A percentile compares a stretch with the other conserved stretches of the same genome.
phyloP scores from a whole-genome alignment of 108 stramenopile species.

The Cyclotella atomus region DNA sequence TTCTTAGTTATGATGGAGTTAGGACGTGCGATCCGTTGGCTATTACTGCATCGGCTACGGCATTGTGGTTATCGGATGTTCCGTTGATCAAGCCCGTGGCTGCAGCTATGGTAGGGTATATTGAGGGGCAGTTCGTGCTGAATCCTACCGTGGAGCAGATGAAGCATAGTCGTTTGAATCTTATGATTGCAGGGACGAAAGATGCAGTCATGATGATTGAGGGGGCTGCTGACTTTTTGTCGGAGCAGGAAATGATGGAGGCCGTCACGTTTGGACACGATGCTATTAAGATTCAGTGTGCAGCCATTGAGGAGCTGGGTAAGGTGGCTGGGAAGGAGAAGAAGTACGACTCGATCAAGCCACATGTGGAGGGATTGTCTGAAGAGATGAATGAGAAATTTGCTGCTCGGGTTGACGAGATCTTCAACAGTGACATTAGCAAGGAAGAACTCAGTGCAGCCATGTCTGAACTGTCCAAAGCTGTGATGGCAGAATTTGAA shows the following conservation, averaged over 20 bases:
- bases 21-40: constrained; percentile 77
- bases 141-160: constrained; percentile 81
- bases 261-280: constrained; percentile 86
- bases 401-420: constrained; percentile 29
- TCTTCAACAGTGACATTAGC: constrained; percentile 48
- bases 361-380: constrained; percentile 57
- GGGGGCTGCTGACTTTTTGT: constrained; percentile 90
- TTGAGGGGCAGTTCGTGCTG: constrained; percentile 61
- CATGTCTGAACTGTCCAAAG: constrained; percentile 47
- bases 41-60: constrained; percentile 72
- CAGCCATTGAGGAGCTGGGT: constrained; percentile 72
- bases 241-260: constrained; percentile 84
- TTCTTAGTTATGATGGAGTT: constrained; percentile 85
- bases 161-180: constrained; percentile 63
- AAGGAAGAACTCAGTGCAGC: constrained; percentile 63
- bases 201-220: constrained; percentile 95
- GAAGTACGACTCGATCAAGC: constrained; percentile 62
- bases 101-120: constrained; percentile 82
- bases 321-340: constrained; percentile 65
- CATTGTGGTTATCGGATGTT: constrained; percentile 75
- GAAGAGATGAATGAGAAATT: constrained; percentile 64
- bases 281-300: constrained; percentile 81
- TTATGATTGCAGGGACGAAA: constrained; percentile 88
- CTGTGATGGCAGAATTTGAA: constrained; percentile 56
- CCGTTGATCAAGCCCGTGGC: constrained; percentile 78